Evolutionary conservation across 768 basidiomycete species (phyloP).

Genomic region (Panaeolus cyanescens): DNA sequence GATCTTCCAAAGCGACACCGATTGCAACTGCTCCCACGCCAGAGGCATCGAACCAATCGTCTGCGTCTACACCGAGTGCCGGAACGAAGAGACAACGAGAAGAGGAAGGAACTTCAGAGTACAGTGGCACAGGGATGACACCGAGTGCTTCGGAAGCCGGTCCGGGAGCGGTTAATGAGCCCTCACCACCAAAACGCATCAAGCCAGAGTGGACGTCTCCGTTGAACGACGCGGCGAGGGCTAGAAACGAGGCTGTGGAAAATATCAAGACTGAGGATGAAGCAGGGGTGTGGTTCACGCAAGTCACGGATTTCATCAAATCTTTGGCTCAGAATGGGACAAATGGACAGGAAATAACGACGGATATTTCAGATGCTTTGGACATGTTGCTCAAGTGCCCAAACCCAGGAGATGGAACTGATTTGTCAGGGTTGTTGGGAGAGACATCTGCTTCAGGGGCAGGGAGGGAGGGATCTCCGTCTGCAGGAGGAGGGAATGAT

Average conservation of each 20-base stretch:
- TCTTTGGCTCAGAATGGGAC: conserved; percentile 39
- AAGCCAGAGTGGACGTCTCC: conserved; percentile 75
- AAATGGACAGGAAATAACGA: conserved; percentile 44
- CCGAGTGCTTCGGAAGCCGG: conserved; percentile 27
- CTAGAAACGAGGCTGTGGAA: conserved; percentile 42
- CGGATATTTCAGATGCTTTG: conserved; percentile 60
- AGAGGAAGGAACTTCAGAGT: conserved; percentile 44
- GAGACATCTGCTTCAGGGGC: conserved; percentile 20
- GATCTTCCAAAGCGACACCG: conserved; percentile 31
- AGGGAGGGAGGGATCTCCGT: neutral
- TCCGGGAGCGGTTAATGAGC: conserved; percentile 41
- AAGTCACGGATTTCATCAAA: conserved; percentile 65
- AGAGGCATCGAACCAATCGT: conserved; percentile 18
- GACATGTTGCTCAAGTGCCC: conserved; percentile 63
- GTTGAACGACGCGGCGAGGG: conserved; percentile 49
- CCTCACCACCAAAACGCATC: conserved; percentile 70
- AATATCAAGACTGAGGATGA: conserved; percentile 71
- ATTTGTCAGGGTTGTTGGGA: conserved; percentile 28
- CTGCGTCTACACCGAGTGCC: conserved; percentile 22
- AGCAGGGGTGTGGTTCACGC: conserved; percentile 59
- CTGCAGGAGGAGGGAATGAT: conserved; percentile 11
- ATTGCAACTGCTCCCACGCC: conserved; percentile 21
- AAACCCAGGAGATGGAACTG: conserved; percentile 39
- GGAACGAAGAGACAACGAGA: conserved; percentile 52
- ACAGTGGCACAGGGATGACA: conserved; percentile 27